These are phyloP conservation scores for Vaccinium corymbosum DNA, from an alignment of 148 eudicot genomes.

Conservation along the genomic window DNA sequence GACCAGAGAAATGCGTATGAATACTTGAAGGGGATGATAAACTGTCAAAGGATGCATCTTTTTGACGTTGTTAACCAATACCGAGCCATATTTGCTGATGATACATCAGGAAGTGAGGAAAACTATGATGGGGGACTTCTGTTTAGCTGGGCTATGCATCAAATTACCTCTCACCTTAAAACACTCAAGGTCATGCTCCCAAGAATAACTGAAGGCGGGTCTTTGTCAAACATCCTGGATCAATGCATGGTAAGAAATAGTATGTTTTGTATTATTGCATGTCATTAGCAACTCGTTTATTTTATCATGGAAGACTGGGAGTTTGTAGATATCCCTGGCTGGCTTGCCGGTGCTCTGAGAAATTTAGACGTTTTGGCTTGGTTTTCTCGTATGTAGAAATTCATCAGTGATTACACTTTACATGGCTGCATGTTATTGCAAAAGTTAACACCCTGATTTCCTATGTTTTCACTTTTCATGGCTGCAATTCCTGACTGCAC, in stretches of 20 bases:
- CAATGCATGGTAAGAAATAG: slow-evolving; percentile 78
- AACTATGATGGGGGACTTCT: slow-evolving; percentile 96
- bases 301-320: not conserved
- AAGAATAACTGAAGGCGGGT: slow-evolving; percentile 89
- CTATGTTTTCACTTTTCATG: not conserved
- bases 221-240: slow-evolving; percentile 90
- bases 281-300: not conserved
- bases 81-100: slow-evolving; percentile 95
- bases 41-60: slow-evolving; percentile 78
- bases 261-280: not conserved
- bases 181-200: slow-evolving; percentile 89
- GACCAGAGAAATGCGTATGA: slow-evolving; percentile 96
- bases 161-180: slow-evolving; percentile 73
- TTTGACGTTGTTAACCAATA: slow-evolving; percentile 98
- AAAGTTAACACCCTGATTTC: not conserved
- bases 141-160: slow-evolving; percentile 99
- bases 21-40: slow-evolving; percentile 86
- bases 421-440: not conserved
- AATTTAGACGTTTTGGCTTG: not conserved
- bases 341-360: not conserved
- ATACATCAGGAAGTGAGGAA: slow-evolving; percentile 97
- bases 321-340: not conserved
- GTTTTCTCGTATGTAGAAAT: not conserved
- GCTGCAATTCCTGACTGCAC: not conserved
- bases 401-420: not conserved